These are phyloP conservation scores for Aspergillus sojae DNA, from an alignment of 2,329 filamentous ascomycete genomes.

Conservation along the genomic window DNA sequence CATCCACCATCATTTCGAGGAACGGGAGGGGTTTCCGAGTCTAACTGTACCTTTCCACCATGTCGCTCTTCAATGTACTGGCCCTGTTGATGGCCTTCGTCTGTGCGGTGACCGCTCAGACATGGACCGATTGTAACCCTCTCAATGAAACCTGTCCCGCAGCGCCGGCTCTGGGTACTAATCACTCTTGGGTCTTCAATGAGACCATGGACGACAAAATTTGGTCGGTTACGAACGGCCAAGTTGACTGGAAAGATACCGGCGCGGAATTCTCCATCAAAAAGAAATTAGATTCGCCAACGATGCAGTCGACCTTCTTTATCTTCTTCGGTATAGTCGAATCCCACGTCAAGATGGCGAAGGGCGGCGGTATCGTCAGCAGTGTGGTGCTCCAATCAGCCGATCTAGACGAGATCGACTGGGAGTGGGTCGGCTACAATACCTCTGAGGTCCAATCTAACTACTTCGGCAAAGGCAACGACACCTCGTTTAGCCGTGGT, in stretches of 20 bases:
- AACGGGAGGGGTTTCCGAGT: conserved; percentile 9
- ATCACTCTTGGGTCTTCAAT: conserved; percentile 68
- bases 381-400: conserved; percentile 82
- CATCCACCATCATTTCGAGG: neutral
- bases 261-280: conserved; percentile 74
- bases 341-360: conserved; percentile 74
- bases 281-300: conserved; percentile 73
- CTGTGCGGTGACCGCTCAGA: conserved; percentile 62
- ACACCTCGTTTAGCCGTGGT: conserved; percentile 75
- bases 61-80: conserved; percentile 30
- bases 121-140: conserved; percentile 77
- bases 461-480: conserved; percentile 93
- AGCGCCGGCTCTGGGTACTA: conserved; percentile 68
- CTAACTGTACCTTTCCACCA: conserved; percentile 14
- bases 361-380: conserved; percentile 75
- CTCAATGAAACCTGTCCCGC: conserved; percentile 69
- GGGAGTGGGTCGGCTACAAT: conserved; percentile 51
- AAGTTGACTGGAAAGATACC: conserved; percentile 61
- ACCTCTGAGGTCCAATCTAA: conserved; percentile 68
- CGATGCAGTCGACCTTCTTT: conserved; percentile 77
- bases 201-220: conserved; percentile 58
- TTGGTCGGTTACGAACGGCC: conserved; percentile 71
- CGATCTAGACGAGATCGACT: conserved; percentile 85
- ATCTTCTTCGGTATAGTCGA: conserved; percentile 84
- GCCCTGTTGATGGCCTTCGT: conserved; percentile 33